A percentile compares a stretch with the other conserved stretches of the same genome.
Evolutionary conservation across 208 protist genomes (phyloP).

Genomic region (Strigomonas culicis): DNA sequence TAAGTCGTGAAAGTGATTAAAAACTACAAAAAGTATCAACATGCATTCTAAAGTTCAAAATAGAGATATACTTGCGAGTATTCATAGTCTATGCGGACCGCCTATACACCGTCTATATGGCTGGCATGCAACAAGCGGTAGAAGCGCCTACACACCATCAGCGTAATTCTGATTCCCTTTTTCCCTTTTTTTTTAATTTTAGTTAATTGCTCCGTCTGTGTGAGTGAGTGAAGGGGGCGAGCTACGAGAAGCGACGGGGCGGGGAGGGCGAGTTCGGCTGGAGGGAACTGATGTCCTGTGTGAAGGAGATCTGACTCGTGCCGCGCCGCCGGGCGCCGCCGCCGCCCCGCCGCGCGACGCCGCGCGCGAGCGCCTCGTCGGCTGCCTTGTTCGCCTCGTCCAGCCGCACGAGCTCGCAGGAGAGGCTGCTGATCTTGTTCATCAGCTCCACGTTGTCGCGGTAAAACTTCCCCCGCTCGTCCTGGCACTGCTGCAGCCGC

Average conservation of each 20-base stretch:
- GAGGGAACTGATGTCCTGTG: too few relatives aligned
- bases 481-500: slow-evolving; percentile 12
- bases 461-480: slow-evolving; percentile 44
- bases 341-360: slow-evolving; percentile 8
- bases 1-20: slow-evolving; percentile 4
- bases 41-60: too few relatives aligned
- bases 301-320: background rate
- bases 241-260: too few relatives aligned
- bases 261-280: slow-evolving; percentile 2
- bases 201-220: too few relatives aligned
- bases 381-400: slow-evolving; percentile 60
- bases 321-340: background rate
- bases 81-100: too few relatives aligned
- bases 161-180: too few relatives aligned
- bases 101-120: too few relatives aligned
- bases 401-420: slow-evolving; percentile 48
- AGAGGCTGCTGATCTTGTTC: slow-evolving; percentile 39
- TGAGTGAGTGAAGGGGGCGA: too few relatives aligned
- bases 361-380: slow-evolving; percentile 40
- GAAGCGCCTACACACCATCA: too few relatives aligned
- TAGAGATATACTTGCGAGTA: too few relatives aligned
- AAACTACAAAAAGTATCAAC: background rate
- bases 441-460: slow-evolving; percentile 63
- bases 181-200: too few relatives aligned
- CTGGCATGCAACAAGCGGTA: too few relatives aligned